These are phyloP conservation scores for Xerocomellus dryophilus DNA, from an alignment of 768 basidiomycete species.

Conservation along the genomic window DNA sequence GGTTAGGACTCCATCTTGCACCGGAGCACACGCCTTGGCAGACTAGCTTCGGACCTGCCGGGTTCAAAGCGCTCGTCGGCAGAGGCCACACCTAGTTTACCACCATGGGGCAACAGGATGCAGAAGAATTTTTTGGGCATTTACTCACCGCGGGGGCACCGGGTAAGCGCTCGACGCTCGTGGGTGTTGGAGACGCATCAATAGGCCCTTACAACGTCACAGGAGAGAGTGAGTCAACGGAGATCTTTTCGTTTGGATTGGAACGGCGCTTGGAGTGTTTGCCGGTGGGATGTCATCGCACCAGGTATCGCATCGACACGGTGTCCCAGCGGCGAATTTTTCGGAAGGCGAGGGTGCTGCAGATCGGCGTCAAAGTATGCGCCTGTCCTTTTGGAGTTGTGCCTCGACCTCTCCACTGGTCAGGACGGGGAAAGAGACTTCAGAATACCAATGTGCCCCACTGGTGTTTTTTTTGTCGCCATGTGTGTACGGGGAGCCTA, in stretches of 20 bases:
- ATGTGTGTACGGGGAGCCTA: too few relatives aligned
- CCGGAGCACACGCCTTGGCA: slow-evolving; percentile 44
- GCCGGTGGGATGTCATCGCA: slow-evolving; percentile 70
- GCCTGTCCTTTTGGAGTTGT: slow-evolving; percentile 57
- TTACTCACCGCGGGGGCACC: slow-evolving; percentile 57
- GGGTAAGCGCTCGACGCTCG: slow-evolving; percentile 24
- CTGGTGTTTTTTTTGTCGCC: too few relatives aligned
- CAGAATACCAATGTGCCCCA: slow-evolving; percentile 90
- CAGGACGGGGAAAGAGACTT: slow-evolving; percentile 51
- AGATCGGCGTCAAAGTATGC: too few relatives aligned
- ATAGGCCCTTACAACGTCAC: neutral
- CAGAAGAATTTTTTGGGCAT: slow-evolving; percentile 90
- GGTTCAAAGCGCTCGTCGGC: slow-evolving; percentile 88
- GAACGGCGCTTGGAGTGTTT: slow-evolving; percentile 86
- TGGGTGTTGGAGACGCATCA: neutral
- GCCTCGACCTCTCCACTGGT: slow-evolving; percentile 51
- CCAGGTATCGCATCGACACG: slow-evolving; percentile 77
- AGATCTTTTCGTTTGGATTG: slow-evolving; percentile 73
- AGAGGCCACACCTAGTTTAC: slow-evolving; percentile 91
- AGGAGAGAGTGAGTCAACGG: slow-evolving; percentile 57
- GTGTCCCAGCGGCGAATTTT: slow-evolving; percentile 61
- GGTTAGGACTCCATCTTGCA: too few relatives aligned
- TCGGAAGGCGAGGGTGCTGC: slow-evolving; percentile 1
- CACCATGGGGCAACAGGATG: slow-evolving; percentile 96
- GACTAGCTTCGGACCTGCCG: slow-evolving; percentile 73